phyloP scores from a whole-genome alignment of 768 basidiomycete species.

The Termitomyces sp. region DNA sequence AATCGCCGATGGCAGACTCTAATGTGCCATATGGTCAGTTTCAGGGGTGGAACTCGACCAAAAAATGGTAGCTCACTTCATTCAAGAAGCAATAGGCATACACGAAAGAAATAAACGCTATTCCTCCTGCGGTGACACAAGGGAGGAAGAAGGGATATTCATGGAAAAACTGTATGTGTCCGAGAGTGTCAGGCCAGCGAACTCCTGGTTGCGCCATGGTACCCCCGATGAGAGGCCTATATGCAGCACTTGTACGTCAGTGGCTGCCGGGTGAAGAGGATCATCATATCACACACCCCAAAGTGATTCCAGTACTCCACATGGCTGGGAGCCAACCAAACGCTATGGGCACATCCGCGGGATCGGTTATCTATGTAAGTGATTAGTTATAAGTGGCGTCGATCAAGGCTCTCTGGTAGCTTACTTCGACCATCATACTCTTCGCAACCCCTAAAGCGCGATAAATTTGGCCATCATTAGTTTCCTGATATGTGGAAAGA shows the following conservation, averaged over 20 bases:
- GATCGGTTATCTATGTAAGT: conserved; percentile 9
- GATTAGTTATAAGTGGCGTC: not conserved
- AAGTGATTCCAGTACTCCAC: conserved; percentile 22
- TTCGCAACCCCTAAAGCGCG: conserved; percentile 10
- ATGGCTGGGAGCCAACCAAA: conserved; percentile 19
- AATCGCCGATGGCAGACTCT: conserved; percentile 18
- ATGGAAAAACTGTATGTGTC: conserved; percentile 21
- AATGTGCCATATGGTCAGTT: not conserved
- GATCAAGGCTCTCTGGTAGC: not conserved
- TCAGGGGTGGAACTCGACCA: not conserved
- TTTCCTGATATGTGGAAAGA: not conserved
- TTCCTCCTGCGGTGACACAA: conserved; percentile 16
- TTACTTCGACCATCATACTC: conserved; percentile 15
- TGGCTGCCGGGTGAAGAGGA: not conserved
- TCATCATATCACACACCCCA: conserved; percentile 17
- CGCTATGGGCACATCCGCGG: conserved; percentile 10
- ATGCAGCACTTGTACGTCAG: not conserved
- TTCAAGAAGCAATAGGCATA: conserved; percentile 20
- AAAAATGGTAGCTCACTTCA: conserved; percentile 18
- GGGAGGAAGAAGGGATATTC: conserved; percentile 30
- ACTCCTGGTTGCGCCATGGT: conserved; percentile 23
- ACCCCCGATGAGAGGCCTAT: conserved; percentile 27
- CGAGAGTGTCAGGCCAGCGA: conserved; percentile 24
- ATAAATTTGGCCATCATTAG: not conserved
- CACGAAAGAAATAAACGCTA: conserved; percentile 16